These are phyloP conservation scores for Colletotrichum sp. DNA, from an alignment of 2,329 filamentous ascomycete species.

Conservation along the genomic window DNA sequence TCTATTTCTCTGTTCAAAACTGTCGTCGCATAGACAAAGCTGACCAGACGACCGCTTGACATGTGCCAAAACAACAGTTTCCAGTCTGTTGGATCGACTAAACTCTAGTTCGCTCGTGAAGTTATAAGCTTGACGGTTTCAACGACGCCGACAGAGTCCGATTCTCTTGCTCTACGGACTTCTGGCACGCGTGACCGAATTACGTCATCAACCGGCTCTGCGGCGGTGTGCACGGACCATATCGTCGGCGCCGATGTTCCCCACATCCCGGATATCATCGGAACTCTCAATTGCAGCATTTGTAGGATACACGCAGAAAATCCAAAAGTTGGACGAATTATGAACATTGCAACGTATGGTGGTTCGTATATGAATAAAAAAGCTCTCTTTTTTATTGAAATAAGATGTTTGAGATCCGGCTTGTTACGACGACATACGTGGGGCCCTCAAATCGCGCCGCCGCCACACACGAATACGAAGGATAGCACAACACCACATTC, in stretches of 20 bases:
- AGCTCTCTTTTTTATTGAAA: background rate
- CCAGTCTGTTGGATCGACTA: background rate
- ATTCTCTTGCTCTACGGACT: background rate
- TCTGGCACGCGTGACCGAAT: rapidly evolving
- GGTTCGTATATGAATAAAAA: too few species aligned
- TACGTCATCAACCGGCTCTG: background rate
- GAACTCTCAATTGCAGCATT: background rate
- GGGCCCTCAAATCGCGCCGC: too few species aligned
- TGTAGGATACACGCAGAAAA: background rate
- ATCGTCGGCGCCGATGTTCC: background rate
- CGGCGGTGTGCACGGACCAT: background rate
- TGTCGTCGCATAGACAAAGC: background rate
- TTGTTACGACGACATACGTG: background rate
- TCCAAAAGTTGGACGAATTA: background rate
- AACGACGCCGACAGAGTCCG: background rate
- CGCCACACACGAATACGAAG: background rate
- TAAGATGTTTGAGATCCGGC: background rate
- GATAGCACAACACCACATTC: background rate
- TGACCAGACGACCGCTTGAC: background rate
- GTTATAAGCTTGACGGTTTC: background rate
- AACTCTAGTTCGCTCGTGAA: background rate
- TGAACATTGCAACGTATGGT: background rate
- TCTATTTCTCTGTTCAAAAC: background rate
- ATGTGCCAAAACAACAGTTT: background rate
- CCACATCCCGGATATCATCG: background rate